phyloP scores from a whole-genome alignment of 305 asterid species.

The Fraxinus dipetala region DNA sequence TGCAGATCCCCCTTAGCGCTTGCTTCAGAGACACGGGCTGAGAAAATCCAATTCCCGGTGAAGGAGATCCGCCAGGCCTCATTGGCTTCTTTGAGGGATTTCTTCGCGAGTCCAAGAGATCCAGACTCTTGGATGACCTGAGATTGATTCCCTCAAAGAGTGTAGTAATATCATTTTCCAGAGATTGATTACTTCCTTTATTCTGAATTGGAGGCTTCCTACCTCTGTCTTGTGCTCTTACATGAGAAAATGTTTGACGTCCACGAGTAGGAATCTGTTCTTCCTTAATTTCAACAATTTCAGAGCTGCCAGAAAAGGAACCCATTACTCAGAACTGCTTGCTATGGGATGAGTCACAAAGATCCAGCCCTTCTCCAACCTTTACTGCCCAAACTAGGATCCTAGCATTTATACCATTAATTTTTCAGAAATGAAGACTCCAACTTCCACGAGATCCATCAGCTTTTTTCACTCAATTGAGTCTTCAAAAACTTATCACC shows the following conservation, averaged over 20 bases:
- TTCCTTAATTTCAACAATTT: conserved; percentile 59
- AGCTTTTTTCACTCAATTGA: not conserved
- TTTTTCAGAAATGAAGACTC: not conserved
- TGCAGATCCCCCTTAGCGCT: conserved; percentile 87
- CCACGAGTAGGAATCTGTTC: conserved; percentile 29
- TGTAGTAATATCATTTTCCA: conserved; percentile 73
- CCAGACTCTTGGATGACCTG: conserved; percentile 61
- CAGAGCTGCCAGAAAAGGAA: conserved; percentile 52
- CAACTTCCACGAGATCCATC: not conserved
- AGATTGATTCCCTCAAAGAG: conserved; percentile 72
- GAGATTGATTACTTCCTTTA: conserved; percentile 39
- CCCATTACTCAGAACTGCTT: conserved; percentile 42
- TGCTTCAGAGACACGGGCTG: conserved; percentile 89
- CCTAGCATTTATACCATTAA: not conserved
- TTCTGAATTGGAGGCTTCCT: conserved; percentile 54
- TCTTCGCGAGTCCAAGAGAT: conserved; percentile 53
- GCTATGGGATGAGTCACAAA: not conserved
- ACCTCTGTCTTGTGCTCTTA: conserved; percentile 38
- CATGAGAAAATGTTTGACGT: conserved; percentile 31
- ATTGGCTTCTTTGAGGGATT: conserved; percentile 81
- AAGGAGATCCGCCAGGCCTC: conserved; percentile 48
- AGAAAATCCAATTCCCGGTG: conserved; percentile 81
- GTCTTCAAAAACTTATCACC: not conserved
- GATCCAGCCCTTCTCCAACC: conserved; percentile 16
- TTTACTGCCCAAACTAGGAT: conserved; percentile 15